These are phyloP conservation scores for Exophiala spinifera DNA, from an alignment of 2,329 filamentous ascomycete species.

Conservation along the genomic window DNA sequence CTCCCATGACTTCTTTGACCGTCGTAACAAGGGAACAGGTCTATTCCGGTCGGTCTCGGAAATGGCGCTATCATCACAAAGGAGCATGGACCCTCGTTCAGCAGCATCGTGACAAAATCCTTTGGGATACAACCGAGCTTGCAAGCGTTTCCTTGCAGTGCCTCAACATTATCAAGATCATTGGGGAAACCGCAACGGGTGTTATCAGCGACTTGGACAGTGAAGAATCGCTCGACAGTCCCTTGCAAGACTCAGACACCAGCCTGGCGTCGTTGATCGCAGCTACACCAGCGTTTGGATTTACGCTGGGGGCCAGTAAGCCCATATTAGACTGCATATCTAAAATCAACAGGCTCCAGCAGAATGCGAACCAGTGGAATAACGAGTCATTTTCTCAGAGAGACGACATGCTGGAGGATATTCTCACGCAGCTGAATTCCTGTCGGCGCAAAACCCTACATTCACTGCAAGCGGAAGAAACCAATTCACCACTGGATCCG, in stretches of 20 bases:
- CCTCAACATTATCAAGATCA: slow-evolving; percentile 23
- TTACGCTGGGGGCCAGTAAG: too few species aligned
- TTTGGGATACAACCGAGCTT: slow-evolving; percentile 25
- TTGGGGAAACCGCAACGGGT: slow-evolving; percentile 10
- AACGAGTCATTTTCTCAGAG: too few species aligned
- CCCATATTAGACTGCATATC: too few species aligned
- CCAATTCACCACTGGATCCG: not conserved
- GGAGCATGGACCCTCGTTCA: slow-evolving; percentile 22
- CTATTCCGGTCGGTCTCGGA: slow-evolving; percentile 22
- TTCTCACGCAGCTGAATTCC: too few species aligned
- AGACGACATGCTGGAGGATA: too few species aligned
- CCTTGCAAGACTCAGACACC: not conserved
- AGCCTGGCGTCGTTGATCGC: not conserved
- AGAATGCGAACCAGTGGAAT: not conserved
- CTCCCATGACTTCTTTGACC: not conserved
- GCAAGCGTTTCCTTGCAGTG: slow-evolving; percentile 24
- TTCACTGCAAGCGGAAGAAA: not conserved
- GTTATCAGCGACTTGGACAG: not conserved
- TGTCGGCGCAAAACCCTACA: not conserved
- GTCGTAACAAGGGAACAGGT: slow-evolving; percentile 12
- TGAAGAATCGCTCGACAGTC: not conserved
- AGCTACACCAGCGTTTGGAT: too few species aligned
- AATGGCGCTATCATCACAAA: slow-evolving; percentile 24
- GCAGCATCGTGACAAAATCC: slow-evolving; percentile 5
- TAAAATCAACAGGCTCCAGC: not conserved